Evolutionary conservation across 345 rosid species (phyloP), one percentile per base, ranked within the genome.

Genomic region (Hypericum perforatum): DNA sequence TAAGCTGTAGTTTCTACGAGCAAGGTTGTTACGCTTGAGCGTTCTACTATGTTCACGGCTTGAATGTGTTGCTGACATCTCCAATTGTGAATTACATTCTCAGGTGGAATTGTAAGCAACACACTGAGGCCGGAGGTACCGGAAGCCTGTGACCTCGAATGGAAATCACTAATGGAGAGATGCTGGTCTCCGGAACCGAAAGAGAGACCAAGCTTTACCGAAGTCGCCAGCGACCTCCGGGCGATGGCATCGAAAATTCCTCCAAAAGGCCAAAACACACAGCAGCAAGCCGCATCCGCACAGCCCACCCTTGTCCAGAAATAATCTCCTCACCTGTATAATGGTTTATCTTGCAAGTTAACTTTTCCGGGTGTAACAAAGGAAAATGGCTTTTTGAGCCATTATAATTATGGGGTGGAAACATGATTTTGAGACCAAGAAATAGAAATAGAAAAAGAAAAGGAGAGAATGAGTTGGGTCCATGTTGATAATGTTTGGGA

Each of bases 71-170:
- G 0, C 40, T 57, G 45, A 16, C 45, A 16, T 7, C 3, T 43
- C 11, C 40, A 62, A 49, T 37, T 53, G 45, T 11, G 29, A 36
- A 49, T 12, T 8, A 13, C 50, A 9, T n/a, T 32, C 22, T 43
- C 65, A 83, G 90, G 90, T 46, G 86, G 90, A 53, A 78, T 83
- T 0, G 82, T 83, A 56, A 80, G 75, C 78, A 83, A 83, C 49
- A 83, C 91, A 7, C 65, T 83, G 64, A 66, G 91, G 42, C 91
- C 86, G 0, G 46, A 55, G 0, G 72, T 83, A 58, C 91, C 82
- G 0, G 86, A 74, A 63, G 59, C 68, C 22, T 80, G 82, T 45
- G 82, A 80, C 16, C 63, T 60, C 0, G 84, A 76, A 8, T 83
- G 91, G 91, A 76, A 65, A 62, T 76, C 79, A 9, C 58, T 83